Percentiles rank a stretch among this genome's conserved stretches.
phyloP scores from a whole-genome alignment of 73 alveolate species.

The Symbiodinium natans region DNA sequence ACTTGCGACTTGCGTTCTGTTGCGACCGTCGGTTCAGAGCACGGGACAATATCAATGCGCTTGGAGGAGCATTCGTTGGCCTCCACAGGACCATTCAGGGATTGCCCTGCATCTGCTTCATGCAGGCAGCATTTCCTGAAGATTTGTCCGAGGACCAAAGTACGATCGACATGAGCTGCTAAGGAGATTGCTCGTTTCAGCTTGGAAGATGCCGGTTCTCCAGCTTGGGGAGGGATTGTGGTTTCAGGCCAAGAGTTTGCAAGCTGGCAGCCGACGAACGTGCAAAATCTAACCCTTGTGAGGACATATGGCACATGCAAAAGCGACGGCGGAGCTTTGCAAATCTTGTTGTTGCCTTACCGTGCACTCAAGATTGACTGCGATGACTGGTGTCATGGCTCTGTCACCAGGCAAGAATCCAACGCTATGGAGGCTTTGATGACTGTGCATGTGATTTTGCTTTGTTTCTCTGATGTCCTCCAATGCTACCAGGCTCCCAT shows the following conservation, averaged over 20 bases:
- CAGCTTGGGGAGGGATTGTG: background rate
- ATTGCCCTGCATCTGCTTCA: background rate
- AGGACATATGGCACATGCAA: constrained; percentile 74
- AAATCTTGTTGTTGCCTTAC: constrained; percentile 7
- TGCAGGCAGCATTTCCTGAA: background rate
- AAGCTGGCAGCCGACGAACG: background rate
- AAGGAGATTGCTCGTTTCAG: background rate
- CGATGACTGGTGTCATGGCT: background rate
- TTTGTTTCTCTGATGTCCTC: background rate
- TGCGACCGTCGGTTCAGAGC: too few relatives aligned
- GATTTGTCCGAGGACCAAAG: constrained; percentile 26
- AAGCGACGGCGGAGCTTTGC: constrained; percentile 43
- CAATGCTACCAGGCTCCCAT: background rate
- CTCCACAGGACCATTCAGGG: background rate
- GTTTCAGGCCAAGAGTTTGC: background rate
- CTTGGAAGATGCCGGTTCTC: too few relatives aligned
- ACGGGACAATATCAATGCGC: too few relatives aligned
- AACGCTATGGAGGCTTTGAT: background rate
- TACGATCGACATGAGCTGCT: constrained; percentile 57
- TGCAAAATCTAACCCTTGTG: background rate
- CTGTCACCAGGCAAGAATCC: constrained; percentile 30
- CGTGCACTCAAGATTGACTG: too few relatives aligned
- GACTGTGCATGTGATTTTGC: background rate
- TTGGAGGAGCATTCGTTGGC: background rate
- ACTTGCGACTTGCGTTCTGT: background rate